Conservation (phyloP, 805 yeast genomes). For the Candida tammaniensis region DNA sequence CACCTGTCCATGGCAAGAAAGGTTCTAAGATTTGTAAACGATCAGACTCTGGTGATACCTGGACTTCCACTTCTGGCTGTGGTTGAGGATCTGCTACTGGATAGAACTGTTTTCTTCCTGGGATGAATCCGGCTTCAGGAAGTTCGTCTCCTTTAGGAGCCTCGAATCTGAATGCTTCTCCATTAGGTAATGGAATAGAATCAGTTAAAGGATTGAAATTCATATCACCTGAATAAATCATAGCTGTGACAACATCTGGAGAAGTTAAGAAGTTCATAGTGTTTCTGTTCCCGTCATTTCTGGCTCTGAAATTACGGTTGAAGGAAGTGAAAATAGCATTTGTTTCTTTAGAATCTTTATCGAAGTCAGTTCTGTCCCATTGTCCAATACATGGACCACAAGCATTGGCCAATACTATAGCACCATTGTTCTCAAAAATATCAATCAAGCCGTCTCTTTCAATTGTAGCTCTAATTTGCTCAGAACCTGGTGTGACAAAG, state of each 20-base stretch:
- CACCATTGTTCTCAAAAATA: constrained; percentile 83
- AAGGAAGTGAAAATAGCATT: constrained; percentile 95
- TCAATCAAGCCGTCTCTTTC: constrained; percentile 90
- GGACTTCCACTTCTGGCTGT: constrained; percentile 54
- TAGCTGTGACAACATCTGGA: constrained; percentile 96
- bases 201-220: constrained; percentile 91
- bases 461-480: constrained; percentile 95
- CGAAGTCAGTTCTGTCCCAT: constrained; percentile 91
- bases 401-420: constrained; percentile 91
- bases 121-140: constrained; percentile 73
- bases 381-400: constrained; percentile 99
- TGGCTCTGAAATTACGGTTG: constrained; percentile 96
- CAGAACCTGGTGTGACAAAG: constrained; percentile 97
- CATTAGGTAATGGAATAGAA: constrained; percentile 66
- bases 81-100: constrained; percentile 71
- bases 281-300: constrained; percentile 97
- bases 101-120: constrained; percentile 72
- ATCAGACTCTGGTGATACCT: constrained; percentile 84
- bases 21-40: constrained; percentile 91
- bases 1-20: constrained; percentile 80
- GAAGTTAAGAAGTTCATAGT: constrained; percentile 98
- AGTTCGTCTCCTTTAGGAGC: constrained; percentile 84
- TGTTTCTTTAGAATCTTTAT: constrained; percentile 58
- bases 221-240: constrained; percentile 92
- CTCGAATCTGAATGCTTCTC: constrained; percentile 70